Evolutionary conservation across 2,329 filamentous ascomycete species (phyloP).

Genomic region (Fusarium verticillioides): DNA sequence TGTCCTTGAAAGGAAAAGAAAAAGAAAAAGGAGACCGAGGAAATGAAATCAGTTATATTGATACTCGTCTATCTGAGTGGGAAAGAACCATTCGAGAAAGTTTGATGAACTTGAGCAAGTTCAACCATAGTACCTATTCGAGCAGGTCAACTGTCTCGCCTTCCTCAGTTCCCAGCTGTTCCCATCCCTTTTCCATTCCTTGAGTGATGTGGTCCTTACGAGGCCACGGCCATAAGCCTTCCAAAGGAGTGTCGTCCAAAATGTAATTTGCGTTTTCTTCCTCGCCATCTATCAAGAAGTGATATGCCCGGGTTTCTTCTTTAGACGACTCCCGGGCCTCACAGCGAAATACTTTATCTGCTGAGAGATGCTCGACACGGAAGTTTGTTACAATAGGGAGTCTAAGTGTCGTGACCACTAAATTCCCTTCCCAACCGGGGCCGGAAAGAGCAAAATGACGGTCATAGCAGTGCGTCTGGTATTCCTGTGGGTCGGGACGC

Average conservation of each 20-base stretch:
- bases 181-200: rapidly evolving
- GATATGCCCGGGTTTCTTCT: not conserved
- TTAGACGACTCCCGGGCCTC: rapidly evolving
- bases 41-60: too few species aligned
- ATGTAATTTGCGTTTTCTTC: not conserved
- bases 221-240: conserved; percentile 5
- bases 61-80: too few species aligned
- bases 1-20: too few species aligned
- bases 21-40: too few species aligned
- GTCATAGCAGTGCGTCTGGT: rapidly evolving
- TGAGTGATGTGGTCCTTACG: rapidly evolving
- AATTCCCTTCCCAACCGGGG: not conserved
- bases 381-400: rapidly evolving
- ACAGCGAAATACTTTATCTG: rapidly evolving
- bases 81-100: too few species aligned
- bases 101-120: too few species aligned
- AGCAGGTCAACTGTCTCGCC: not conserved
- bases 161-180: rapidly evolving
- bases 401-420: not conserved
- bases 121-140: too few species aligned
- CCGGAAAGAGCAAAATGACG: not conserved
- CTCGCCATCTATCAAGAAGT: not conserved
- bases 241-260: not conserved
- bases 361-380: not conserved
- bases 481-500: rapidly evolving